Evolutionary conservation across 768 basidiomycete genomes (phyloP), one percentile per base, ranked within the genome.

Genomic region (Tylopilus vinaceipallidus): DNA sequence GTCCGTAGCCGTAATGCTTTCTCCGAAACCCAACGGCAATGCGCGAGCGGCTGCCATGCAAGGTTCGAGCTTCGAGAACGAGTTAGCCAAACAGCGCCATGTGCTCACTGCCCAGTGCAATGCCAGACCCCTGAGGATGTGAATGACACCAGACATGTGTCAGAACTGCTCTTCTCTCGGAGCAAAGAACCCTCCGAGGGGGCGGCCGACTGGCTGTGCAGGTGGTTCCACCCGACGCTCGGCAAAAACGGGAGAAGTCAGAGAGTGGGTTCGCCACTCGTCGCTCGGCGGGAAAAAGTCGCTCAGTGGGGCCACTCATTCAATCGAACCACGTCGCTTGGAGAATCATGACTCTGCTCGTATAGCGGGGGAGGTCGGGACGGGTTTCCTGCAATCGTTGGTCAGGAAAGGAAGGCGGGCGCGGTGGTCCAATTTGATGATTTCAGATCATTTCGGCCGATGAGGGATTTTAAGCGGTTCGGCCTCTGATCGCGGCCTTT

Each of bases 191-290:
- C 2, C 38, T 32, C 53, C 59, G 55, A 48, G 16, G 27, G 22
- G 36, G 45, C 40, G 41, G 40, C 42, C 53, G 48, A 46, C 23
- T 14, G 52, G 56, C 59, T 55, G 59, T 61, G 56, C 35, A 17
- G 9, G n/a, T 47, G 39, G 45, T 23, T 42, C 45, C 35, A 47
- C 38, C 52, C 38, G 42, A 42, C 17, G 34, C 6, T 61, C 48
- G 59, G 59, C 52, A 42, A 29, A 43, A 34, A 16, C 22, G 6
- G 34, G 33, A 42, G n/a, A 30, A 35, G 9, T 35, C 32, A 29
- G n/a, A n/a, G n/a, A n/a, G n/a, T n/a, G n/a, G n/a, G n/a, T n/a
- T n/a, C n/a, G n/a, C n/a, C n/a, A n/a, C n/a, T n/a, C n/a, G n/a
- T n/a, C n/a, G 27, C 27, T 29, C 27, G 27, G 27, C 27, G 27